Percentiles rank a stretch among this genome's conserved stretches.
These are phyloP conservation scores for Leishmania mexicana DNA, from an alignment of 208 protist genomes.

Conservation along the genomic window DNA sequence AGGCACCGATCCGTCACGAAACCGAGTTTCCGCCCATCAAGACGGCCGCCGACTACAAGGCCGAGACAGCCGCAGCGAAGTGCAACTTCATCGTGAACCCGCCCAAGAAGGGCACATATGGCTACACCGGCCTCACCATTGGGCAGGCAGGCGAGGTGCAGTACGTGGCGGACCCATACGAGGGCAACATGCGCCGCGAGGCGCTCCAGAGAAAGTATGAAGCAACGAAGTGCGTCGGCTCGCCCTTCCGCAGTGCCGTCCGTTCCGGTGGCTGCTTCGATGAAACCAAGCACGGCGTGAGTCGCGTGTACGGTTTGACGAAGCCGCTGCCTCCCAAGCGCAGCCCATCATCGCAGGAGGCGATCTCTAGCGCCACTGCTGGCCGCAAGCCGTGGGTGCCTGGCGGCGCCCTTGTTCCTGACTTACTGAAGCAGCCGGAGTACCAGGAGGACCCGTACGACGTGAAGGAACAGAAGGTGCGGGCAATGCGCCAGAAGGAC, in stretches of 20 bases:
- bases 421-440: conserved; percentile 75
- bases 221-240: conserved; percentile 20
- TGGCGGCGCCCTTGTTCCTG: conserved; percentile 66
- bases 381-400: conserved; percentile 70
- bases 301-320: conserved; percentile 74
- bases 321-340: conserved; percentile 75
- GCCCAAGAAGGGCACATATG: conserved; percentile 91
- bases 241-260: conserved; percentile 71
- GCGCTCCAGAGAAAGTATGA: conserved; percentile 42
- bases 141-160: conserved; percentile 72
- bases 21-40: conserved; percentile 78
- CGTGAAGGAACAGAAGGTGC: conserved; percentile 74
- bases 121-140: conserved; percentile 85
- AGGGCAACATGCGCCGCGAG: conserved; percentile 38
- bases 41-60: conserved; percentile 21
- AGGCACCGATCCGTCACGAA: conserved; percentile 72
- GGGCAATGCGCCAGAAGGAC: conserved; percentile 64
- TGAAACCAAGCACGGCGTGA: conserved; percentile 74
- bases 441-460: conserved; percentile 92
- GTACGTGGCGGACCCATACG: conserved; percentile 83
- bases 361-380: neutral
- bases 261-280: conserved; percentile 76
- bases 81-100: conserved; percentile 84
- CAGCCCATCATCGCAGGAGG: conserved; percentile 18
- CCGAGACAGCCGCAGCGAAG: conserved; percentile 33